Base-by-base conservation (phyloP, 352 stramenopile genomes). In the Phytophthora sojae region DNA sequence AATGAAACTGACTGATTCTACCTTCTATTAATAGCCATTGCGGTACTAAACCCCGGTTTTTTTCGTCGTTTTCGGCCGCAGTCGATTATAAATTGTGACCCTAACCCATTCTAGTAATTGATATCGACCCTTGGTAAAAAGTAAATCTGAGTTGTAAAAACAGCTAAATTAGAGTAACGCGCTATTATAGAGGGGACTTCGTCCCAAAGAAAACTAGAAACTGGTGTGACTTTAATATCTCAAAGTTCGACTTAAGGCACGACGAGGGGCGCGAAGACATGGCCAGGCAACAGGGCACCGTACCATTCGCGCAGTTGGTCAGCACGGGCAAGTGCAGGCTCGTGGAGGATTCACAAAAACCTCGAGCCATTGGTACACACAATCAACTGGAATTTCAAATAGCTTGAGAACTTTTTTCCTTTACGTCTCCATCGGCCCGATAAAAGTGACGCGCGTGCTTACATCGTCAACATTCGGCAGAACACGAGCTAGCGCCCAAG, bases 401-500 rank as follows among this genome's bases (percentile, higher is more conserved):
- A 67, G 21, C 8, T 52, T 56, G 12, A 21, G 44, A n/a, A 63
- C 64, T 17, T 57, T 58, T 35, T 69, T 44, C 35, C 32, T 21
- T 21, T 35, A 64, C 14, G 19, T 23, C n/a, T 69, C 67, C 0
- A 23, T 6, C 2, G 67, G 60, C 1, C 60, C 60, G 21, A 74
- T 62, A 62, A 66, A 74, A 2, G 67, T 74, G 0, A 69, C 67
- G 3, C 67, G 53, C 4, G 58, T 57, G 6, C 42, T 21, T 1
- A 49, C 42, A 37, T 29, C 12, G 29, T 64, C 29, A 6, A 68
- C 21, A 42, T 54, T 56, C 0, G 58, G 64, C 50, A 71, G 9
- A 37, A 71, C 56, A 15, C 23, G 45, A 6, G 47, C 42, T 14
- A 56, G n/a, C 14, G 49, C 39, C 6, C 14, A 29, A 4, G 66